These are phyloP conservation scores for Citrullus mucosospermus DNA, from an alignment of 306 rosid genomes.

Conservation along the genomic window DNA sequence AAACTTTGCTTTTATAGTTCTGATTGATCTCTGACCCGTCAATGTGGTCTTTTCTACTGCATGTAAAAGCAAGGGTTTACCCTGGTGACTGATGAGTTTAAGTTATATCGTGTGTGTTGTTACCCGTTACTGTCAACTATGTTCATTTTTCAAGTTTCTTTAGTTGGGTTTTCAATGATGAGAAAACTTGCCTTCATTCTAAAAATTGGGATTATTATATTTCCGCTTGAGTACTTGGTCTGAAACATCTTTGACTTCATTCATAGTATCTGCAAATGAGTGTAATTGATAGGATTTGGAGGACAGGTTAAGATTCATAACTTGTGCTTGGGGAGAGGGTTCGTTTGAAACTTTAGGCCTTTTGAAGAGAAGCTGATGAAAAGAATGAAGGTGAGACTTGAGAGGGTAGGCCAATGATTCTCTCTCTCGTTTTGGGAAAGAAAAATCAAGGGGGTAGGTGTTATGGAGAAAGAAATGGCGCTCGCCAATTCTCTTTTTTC, in stretches of 20 bases:
- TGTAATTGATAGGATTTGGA: background rate
- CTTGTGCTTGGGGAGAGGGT: background rate
- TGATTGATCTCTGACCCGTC: background rate
- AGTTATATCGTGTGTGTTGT: background rate
- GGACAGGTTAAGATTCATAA: background rate
- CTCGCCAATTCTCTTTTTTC: background rate
- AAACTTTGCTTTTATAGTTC: slow-evolving; percentile 5
- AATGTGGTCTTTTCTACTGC: background rate
- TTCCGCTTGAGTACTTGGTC: background rate
- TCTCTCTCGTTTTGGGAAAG: background rate
- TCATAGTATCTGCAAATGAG: background rate
- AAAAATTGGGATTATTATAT: background rate
- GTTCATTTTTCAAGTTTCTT: background rate
- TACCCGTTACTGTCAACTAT: background rate
- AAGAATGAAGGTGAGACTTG: background rate
- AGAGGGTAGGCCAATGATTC: background rate
- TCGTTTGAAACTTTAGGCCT: background rate
- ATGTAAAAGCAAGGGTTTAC: slow-evolving; percentile 1
- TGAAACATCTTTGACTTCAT: background rate
- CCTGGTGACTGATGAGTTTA: background rate
- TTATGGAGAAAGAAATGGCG: background rate
- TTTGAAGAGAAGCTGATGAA: background rate
- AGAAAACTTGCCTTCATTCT: background rate
- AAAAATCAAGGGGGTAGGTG: background rate
- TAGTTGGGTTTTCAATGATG: background rate